phyloP scores from a whole-genome alignment of 2,329 filamentous ascomycete genomes.

The Hortaea werneckii region DNA sequence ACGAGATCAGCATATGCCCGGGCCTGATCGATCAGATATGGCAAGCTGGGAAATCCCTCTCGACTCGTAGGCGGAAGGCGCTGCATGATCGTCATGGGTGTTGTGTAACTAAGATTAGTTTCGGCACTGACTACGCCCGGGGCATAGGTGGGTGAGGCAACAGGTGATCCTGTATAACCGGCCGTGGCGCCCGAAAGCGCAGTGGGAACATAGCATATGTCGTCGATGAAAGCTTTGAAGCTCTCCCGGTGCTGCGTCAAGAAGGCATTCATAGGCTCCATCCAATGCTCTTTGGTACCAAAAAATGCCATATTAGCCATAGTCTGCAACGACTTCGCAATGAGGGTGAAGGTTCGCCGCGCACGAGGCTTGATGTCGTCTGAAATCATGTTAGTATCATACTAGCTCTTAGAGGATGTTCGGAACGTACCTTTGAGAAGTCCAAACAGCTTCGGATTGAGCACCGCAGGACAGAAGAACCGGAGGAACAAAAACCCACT shows the following conservation, averaged over 20 bases:
- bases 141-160: slow-evolving; percentile 15
- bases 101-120: slow-evolving; percentile 55
- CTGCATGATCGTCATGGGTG: slow-evolving; percentile 78
- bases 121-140: slow-evolving; percentile 20
- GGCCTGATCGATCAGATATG: slow-evolving; percentile 83
- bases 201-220: slow-evolving; percentile 71
- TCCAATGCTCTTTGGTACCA: slow-evolving; percentile 93
- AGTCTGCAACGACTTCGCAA: slow-evolving; percentile 85
- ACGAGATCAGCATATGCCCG: slow-evolving; percentile 77
- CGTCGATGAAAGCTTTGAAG: slow-evolving; percentile 80
- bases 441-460: slow-evolving; percentile 90
- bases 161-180: slow-evolving; percentile 11
- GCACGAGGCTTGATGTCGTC: slow-evolving; percentile 77
- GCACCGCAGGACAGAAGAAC: slow-evolving; percentile 91
- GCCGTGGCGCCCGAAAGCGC: slow-evolving; percentile 47
- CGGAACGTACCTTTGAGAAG: slow-evolving; percentile 54
- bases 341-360: slow-evolving; percentile 79
- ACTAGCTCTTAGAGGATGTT: too few species aligned
- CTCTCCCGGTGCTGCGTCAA: slow-evolving; percentile 62
- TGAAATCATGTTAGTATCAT: slow-evolving; percentile 19
- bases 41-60: slow-evolving; percentile 87
- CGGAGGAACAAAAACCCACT: slow-evolving; percentile 90
- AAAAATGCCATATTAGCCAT: slow-evolving; percentile 85
- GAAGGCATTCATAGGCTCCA: slow-evolving; percentile 96
- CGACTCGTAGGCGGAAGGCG: slow-evolving; percentile 69